A percentile compares a stretch with the other conserved stretches of the same genome.
These are phyloP conservation scores for Fusarium duplospermum DNA, from an alignment of 2,329 filamentous ascomycete species.

Conservation along the genomic window DNA sequence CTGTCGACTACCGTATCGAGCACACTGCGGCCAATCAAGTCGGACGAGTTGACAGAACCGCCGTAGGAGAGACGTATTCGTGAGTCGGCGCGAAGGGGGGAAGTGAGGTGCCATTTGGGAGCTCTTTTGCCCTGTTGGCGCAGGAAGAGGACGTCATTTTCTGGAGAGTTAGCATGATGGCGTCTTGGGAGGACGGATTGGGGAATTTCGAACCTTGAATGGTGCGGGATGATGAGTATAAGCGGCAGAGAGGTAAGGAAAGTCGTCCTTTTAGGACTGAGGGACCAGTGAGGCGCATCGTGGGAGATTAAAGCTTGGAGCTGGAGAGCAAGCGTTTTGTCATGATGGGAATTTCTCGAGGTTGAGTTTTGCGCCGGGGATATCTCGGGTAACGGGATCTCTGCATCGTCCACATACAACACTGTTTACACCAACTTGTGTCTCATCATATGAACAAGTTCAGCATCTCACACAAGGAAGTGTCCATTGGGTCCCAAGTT, in stretches of 20 bases:
- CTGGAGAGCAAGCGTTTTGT: slow-evolving; percentile 9
- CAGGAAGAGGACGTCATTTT: slow-evolving; percentile 56
- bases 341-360: slow-evolving; percentile 29
- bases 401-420: neutral
- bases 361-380: slow-evolving; percentile 40
- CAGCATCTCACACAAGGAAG: neutral
- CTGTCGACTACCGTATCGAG: slow-evolving; percentile 69
- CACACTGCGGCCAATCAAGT: slow-evolving; percentile 72
- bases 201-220: slow-evolving; percentile 42
- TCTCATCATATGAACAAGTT: neutral
- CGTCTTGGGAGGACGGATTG: neutral
- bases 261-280: slow-evolving; percentile 2
- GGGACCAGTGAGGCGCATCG: slow-evolving; percentile 29
- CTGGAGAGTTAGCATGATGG: slow-evolving; percentile 41
- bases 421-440: neutral
- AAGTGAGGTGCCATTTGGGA: slow-evolving; percentile 54
- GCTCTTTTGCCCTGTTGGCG: slow-evolving; percentile 52
- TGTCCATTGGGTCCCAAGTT: neutral
- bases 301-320: neutral
- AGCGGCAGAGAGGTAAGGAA: slow-evolving; percentile 1
- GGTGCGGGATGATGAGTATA: slow-evolving; percentile 44
- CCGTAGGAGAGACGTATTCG: slow-evolving; percentile 56
- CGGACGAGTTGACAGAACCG: slow-evolving; percentile 60
- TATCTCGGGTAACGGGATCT: slow-evolving; percentile 35
- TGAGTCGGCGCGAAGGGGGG: slow-evolving; percentile 48